Evolutionary conservation across 1,284 basidiomycete species (phyloP), one percentile per base, ranked within the genome.

Genomic region (Bjerkandera adusta): DNA sequence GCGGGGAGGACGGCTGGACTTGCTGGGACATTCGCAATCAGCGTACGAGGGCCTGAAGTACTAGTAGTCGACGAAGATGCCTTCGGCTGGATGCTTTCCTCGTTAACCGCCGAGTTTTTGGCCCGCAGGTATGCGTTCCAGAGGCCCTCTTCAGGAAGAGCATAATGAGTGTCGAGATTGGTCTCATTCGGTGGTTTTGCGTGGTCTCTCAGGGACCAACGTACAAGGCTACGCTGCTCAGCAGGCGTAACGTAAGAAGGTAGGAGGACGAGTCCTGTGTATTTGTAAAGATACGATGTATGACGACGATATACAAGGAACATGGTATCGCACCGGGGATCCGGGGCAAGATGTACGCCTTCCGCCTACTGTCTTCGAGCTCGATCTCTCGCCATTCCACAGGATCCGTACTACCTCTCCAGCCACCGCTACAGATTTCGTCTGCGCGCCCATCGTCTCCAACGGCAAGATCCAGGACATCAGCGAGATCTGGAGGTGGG

Each of bases 141-240:
- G 20, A 92, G 57, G 1, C 89, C 89, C 20, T 77, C 68, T 21
- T 64, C 44, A 0, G 93, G 93, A 3, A 94, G 69, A 35, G 71
- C 45, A 58, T 94, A 95, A 65, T 96, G 93, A 0, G 82, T 79
- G 48, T 92, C 87, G 20, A 96, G 81, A 54, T 92, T 94, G 1
- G 90, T 92, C 43, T 89, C 83, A 62, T 95, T 96, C 0, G 92
- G 90, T 20, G 75, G 65, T 4, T 75, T 72, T 0, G 92, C 87
- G 56, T 94, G 91, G 25, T 85, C 76, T 18, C 71, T 62, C 5
- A 97, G 76, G 25, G 89, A 78, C 76, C 87, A 85, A 46, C 66
- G 68, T 13, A 89, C 72, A 3, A 96, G 75, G 1, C 71, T 60
- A 20, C 79, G 73, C 61, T 97, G 93, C 22, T 79, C 70, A 11